Evolutionary conservation across 805 yeast species (phyloP).

Genomic region (Sugiyamaella marilandica): DNA sequence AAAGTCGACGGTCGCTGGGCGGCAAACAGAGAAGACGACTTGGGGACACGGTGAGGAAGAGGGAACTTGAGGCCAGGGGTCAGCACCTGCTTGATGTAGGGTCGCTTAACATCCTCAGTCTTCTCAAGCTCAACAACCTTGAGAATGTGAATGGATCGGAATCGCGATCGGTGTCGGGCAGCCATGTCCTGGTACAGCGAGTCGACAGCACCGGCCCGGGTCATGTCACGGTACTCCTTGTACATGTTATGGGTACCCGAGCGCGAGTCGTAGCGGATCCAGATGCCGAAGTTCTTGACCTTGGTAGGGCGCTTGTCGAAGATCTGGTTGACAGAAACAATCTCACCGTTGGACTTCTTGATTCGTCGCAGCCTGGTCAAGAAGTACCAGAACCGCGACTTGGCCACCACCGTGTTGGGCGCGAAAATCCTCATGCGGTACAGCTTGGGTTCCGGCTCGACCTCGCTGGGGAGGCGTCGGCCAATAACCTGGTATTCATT

Average conservation of each 20-base stretch:
- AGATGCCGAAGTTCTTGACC: constrained; percentile 99
- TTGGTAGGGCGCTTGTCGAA: constrained; percentile 96
- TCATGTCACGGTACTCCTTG: constrained; percentile 99
- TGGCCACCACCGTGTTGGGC: constrained; percentile 97
- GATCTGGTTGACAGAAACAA: constrained; percentile 87
- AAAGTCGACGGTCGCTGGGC: constrained; percentile 94
- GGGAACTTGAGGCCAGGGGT: constrained; percentile 97
- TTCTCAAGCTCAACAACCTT: constrained; percentile 98
- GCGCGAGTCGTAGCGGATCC: constrained; percentile 99
- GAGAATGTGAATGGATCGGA: constrained; percentile 98
- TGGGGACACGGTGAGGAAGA: constrained; percentile 98
- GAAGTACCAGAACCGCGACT: constrained; percentile 99
- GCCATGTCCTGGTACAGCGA: constrained; percentile 99
- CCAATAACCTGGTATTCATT: constrained; percentile 99
- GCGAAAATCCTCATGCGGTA: constrained; percentile 99
- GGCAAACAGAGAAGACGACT: constrained; percentile 82
- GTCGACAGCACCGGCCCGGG: constrained; percentile 99
- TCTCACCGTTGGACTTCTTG: constrained; percentile 99
- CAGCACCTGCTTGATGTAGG: constrained; percentile 96
- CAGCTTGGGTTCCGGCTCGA: constrained; percentile 99
- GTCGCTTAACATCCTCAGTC: constrained; percentile 98
- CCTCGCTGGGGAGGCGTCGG: constrained; percentile 99
- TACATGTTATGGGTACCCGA: constrained; percentile 99
- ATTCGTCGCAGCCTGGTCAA: constrained; percentile 99
- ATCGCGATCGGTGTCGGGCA: constrained; percentile 99